Conservation (phyloP, 225 moss, liverwort and hornwort species). For the Polytrichum commune region DNA sequence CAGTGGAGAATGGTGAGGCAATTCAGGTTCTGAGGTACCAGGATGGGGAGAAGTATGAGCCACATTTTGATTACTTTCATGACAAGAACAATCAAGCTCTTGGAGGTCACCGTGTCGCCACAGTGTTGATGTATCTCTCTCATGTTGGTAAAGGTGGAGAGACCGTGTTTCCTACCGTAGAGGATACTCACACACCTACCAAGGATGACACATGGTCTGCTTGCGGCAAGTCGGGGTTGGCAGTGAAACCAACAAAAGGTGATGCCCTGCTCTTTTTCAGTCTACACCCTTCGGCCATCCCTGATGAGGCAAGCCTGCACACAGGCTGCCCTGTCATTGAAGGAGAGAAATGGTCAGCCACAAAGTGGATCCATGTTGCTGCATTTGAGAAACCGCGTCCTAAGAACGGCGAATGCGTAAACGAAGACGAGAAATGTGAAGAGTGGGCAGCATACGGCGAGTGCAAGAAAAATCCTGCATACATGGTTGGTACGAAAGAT, state of each 20-base stretch:
- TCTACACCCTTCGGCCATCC: slow-evolving; percentile 69
- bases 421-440: slow-evolving; percentile 80
- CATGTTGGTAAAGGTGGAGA: slow-evolving; percentile 86
- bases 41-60: slow-evolving; percentile 95
- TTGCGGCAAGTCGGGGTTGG: slow-evolving; percentile 83
- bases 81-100: slow-evolving; percentile 93
- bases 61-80: slow-evolving; percentile 94
- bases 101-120: slow-evolving; percentile 93
- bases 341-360: slow-evolving; percentile 99
- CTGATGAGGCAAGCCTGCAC: slow-evolving; percentile 81
- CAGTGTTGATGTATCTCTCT: slow-evolving; percentile 95
- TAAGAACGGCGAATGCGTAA: slow-evolving; percentile 52
- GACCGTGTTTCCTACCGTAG: slow-evolving; percentile 78
- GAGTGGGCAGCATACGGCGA: slow-evolving; percentile 99
- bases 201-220: slow-evolving; percentile 94
- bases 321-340: slow-evolving; percentile 92
- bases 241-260: slow-evolving; percentile 92
- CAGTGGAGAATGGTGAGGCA: slow-evolving; percentile 89
- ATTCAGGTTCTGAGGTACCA: slow-evolving; percentile 93
- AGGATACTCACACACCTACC: slow-evolving; percentile 28
- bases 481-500: slow-evolving; percentile 82
- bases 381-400: slow-evolving; percentile 53
- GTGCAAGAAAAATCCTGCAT: slow-evolving; percentile 85
- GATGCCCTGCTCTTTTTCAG: slow-evolving; percentile 96
- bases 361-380: slow-evolving; percentile 96